Evolutionary conservation across 192 early-diverging fungal species (phyloP), one percentile per base, ranked within the genome.

Genomic region (Umbelopsis sp.): DNA sequence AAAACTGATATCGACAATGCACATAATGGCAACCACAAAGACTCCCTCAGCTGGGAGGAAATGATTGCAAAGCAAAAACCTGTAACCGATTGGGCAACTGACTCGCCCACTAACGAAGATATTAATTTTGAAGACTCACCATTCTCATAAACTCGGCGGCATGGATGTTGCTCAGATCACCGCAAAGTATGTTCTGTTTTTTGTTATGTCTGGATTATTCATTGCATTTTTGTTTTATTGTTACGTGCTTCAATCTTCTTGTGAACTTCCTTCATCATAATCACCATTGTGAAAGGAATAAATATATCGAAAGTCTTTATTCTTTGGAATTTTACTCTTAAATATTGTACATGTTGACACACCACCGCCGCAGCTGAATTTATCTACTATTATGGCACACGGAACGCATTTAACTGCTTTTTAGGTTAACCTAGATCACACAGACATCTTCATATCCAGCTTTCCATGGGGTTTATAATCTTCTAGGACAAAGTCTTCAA

Each of bases 361-460:
- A 11, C 7, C 38, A 41, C n/a, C n/a, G n/a, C n/a, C n/a, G n/a
- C n/a, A 41, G 7, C 12, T 6, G 12, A 41, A 38, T 38, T 6
- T 41, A 41, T 41, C 4, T 41, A 41, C 38, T 49, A 49, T 17
- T 21, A 49, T 17, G 20, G 47, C 47, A 5, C n/a, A n/a, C 47
- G 5, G 0, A 5, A 17, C 16, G n/a, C 47, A 49, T 9, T 49
- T 16, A 21, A 49, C 6, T 49, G 47, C 4, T 4, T 17, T 17
- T 1, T 16, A 1, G 10, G 17, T n/a, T 17, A 21, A 49, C 1
- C 0, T 49, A 21, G n/a, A 0, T 78, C 86, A 95, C 1, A 96
- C 96, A n/a, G 94, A 92, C 97, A 99, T 98, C 10, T 90, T 86
- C 97, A 99, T 98, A 45, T 86, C 87, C 32, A 99, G 89, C 76